Conservation (phyloP, 345 rosid genomes). For the Bruguiera sexangula region DNA sequence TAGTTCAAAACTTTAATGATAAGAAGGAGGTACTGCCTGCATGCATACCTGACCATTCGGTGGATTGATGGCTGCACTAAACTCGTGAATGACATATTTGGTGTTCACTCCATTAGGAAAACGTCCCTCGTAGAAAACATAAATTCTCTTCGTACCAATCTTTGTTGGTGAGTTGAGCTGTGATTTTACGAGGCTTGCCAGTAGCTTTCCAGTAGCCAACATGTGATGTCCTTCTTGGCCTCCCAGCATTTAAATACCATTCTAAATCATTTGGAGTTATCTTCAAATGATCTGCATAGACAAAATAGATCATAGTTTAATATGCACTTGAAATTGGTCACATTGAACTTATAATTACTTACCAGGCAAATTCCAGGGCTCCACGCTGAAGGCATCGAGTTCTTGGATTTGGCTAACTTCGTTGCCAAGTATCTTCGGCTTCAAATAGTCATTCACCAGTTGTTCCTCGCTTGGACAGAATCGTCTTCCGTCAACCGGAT, state of each 20-base stretch:
- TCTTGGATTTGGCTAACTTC: not conserved
- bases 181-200: not conserved
- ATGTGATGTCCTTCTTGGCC: not conserved
- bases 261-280: not conserved
- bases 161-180: not conserved
- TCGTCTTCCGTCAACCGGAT: not conserved
- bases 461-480: not conserved
- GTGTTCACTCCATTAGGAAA: not conserved
- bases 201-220: not conserved
- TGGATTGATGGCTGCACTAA: not conserved
- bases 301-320: not conserved
- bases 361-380: slow-evolving; percentile 4
- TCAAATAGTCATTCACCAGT: not conserved
- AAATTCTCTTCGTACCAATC: not conserved
- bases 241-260: not conserved
- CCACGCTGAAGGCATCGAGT: not conserved
- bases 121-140: not conserved
- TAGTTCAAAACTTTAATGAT: too few species aligned
- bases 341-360: not conserved
- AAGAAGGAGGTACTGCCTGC: too few species aligned
- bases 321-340: not conserved
- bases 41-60: not conserved
- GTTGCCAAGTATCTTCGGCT: not conserved
- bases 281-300: not conserved
- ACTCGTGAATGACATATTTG: not conserved